Percentiles rank a stretch among this genome's conserved stretches.
phyloP scores from a whole-genome alignment of 176 grass and related monocot species.

The Paspalum vaginatum region DNA sequence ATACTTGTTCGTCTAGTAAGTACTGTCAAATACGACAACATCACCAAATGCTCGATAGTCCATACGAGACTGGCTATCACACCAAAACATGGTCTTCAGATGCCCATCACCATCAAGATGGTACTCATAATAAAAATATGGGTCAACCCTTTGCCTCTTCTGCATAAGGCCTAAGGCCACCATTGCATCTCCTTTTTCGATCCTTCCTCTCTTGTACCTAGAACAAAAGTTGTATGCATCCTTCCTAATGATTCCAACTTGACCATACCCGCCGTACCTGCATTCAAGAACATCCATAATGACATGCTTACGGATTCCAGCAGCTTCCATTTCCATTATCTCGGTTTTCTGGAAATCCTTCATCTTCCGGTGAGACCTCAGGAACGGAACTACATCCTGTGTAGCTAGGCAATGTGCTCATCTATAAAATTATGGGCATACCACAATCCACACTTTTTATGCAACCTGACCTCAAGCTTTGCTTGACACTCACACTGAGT shows the following conservation, averaged over 20 bases:
- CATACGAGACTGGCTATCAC: too few relatives aligned
- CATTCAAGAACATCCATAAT: neutral
- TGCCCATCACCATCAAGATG: too few relatives aligned
- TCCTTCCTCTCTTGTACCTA: neutral
- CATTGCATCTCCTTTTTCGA: conserved; percentile 7
- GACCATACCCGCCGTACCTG: neutral
- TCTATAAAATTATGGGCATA: neutral
- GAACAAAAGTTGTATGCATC: neutral
- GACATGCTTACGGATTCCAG: neutral
- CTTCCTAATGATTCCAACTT: neutral
- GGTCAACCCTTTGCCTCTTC: too few relatives aligned
- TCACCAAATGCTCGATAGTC: too few relatives aligned
- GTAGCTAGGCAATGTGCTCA: neutral
- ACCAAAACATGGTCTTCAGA: too few relatives aligned
- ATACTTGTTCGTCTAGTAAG: too few relatives aligned
- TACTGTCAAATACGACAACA: too few relatives aligned
- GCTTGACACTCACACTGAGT: too few relatives aligned
- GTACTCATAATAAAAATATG: too few relatives aligned
- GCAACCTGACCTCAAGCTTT: neutral
- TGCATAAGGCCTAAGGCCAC: neutral
- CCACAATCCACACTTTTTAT: neutral
- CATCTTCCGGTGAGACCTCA: neutral
- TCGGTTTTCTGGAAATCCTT: neutral
- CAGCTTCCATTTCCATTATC: neutral
- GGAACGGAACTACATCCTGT: neutral